Conservation (phyloP, 352 stramenopile genomes). For the Phytophthora idaei region DNA sequence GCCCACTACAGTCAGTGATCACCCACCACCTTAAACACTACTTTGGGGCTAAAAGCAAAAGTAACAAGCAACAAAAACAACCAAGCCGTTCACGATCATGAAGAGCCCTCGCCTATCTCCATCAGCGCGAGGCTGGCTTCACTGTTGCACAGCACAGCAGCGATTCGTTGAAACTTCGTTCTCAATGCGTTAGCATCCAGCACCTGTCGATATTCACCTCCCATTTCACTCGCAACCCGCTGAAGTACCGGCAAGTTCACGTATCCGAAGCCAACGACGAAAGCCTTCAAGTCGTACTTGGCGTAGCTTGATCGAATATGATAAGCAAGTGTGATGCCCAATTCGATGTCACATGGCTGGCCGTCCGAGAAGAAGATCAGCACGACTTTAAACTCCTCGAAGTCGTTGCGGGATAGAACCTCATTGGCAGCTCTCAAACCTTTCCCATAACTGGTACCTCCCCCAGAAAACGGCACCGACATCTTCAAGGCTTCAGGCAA, state of each 20-base stretch:
- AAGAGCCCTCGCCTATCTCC: constrained; percentile 1
- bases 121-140: constrained; percentile 38
- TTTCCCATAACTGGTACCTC: constrained; percentile 42
- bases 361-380: constrained; percentile 54
- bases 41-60: neutral
- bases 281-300: constrained; percentile 60
- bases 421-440: constrained; percentile 55
- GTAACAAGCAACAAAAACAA: neutral
- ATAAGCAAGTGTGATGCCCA: constrained; percentile 44
- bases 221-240: constrained; percentile 47
- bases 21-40: constrained; percentile 1
- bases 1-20: neutral
- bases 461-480: constrained; percentile 36
- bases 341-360: constrained; percentile 33
- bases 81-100: neutral
- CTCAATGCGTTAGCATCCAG: constrained; percentile 32
- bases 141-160: constrained; percentile 28
- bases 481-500: constrained; percentile 4
- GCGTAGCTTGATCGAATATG: constrained; percentile 55
- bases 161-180: constrained; percentile 38
- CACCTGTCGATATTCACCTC: constrained; percentile 51
- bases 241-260: constrained; percentile 59
- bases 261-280: constrained; percentile 66
- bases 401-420: constrained; percentile 62
- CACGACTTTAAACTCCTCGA: constrained; percentile 51